Conservation (phyloP, 2,329 filamentous ascomycete species). For the Plectosphaerella plurivora region DNA sequence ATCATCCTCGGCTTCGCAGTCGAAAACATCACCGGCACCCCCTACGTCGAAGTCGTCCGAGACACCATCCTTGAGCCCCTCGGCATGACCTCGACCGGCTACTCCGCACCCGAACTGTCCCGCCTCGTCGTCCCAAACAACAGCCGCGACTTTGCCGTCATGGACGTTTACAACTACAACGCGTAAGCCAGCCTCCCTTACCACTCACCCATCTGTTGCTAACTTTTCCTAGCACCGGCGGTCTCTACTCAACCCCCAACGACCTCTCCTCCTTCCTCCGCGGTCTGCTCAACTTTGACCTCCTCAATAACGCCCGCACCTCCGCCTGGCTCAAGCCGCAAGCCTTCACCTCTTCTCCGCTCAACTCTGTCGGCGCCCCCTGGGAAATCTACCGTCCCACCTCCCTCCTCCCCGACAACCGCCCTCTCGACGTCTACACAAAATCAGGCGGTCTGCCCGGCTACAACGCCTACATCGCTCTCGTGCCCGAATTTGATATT, state of each 20-base stretch:
- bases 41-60: conserved; percentile 21
- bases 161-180: conserved; percentile 25
- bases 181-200: conserved; percentile 18
- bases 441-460: conserved; percentile 24
- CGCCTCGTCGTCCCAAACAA: conserved; percentile 24
- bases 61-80: conserved; percentile 35
- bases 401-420: conserved; percentile 21
- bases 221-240: conserved; percentile 28
- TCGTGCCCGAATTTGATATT: conserved; percentile 29
- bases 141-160: conserved; percentile 29
- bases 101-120: conserved; percentile 23
- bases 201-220: conserved; percentile 14
- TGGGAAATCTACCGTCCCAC: conserved; percentile 28
- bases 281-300: conserved; percentile 33
- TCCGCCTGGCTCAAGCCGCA: conserved; percentile 41
- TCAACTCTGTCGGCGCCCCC: conserved; percentile 28
- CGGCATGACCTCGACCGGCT: conserved; percentile 34
- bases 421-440: conserved; percentile 26
- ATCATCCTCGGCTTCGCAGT: conserved; percentile 15
- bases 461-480: conserved; percentile 26
- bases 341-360: conserved; percentile 30
- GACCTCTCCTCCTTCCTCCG: conserved; percentile 36
- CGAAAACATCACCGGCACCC: conserved; percentile 13
- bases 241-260: conserved; percentile 34
- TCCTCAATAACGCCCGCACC: conserved; percentile 32